A percentile compares a stretch with the other conserved stretches of the same genome.
Conservation (phyloP, 1,139 yeast species). For the Candida glucosophila region DNA sequence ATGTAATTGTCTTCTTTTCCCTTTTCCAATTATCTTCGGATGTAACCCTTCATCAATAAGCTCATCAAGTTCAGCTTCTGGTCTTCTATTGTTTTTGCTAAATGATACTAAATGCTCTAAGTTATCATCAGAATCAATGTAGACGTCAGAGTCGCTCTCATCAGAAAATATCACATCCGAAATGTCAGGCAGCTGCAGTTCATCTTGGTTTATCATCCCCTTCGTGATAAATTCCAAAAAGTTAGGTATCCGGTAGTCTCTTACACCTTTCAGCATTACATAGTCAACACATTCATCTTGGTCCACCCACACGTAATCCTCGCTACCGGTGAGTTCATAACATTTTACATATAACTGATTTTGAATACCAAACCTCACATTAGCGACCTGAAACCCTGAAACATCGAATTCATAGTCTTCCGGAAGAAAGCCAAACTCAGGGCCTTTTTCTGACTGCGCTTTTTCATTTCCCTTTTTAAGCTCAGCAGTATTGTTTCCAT, state of each 20-base stretch:
- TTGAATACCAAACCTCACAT: slow-evolving; percentile 45
- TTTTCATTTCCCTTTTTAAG: slow-evolving; percentile 6
- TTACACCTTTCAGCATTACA: slow-evolving; percentile 45
- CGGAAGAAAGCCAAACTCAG: slow-evolving; percentile 57
- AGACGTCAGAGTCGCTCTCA: no score
- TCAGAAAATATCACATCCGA: slow-evolving; percentile 39
- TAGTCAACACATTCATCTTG: slow-evolving; percentile 43
- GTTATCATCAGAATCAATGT: slow-evolving; percentile 30
- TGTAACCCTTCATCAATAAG: slow-evolving; percentile 32
- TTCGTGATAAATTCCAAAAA: slow-evolving; percentile 41
- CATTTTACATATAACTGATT: slow-evolving; percentile 44
- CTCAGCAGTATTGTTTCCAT: no score
- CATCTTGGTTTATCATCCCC: slow-evolving; percentile 22
- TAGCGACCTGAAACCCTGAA: slow-evolving; percentile 40
- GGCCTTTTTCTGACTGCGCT: slow-evolving; percentile 14
- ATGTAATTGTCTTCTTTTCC: slow-evolving; percentile 48
- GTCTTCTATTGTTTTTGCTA: slow-evolving; percentile 23
- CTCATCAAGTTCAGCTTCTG: slow-evolving; percentile 16
- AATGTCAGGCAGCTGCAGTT: slow-evolving; percentile 16
- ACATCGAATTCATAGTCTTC: slow-evolving; percentile 59
- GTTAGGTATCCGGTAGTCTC: slow-evolving; percentile 45
- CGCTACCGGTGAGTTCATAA: slow-evolving; percentile 38
- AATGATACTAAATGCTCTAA: slow-evolving; percentile 41
- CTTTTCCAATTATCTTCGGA: slow-evolving; percentile 49
- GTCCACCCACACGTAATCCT: slow-evolving; percentile 48